These are phyloP conservation scores for Penicillium robsamsonii DNA, from an alignment of 495 filamentous ascomycete species.

Conservation along the genomic window DNA sequence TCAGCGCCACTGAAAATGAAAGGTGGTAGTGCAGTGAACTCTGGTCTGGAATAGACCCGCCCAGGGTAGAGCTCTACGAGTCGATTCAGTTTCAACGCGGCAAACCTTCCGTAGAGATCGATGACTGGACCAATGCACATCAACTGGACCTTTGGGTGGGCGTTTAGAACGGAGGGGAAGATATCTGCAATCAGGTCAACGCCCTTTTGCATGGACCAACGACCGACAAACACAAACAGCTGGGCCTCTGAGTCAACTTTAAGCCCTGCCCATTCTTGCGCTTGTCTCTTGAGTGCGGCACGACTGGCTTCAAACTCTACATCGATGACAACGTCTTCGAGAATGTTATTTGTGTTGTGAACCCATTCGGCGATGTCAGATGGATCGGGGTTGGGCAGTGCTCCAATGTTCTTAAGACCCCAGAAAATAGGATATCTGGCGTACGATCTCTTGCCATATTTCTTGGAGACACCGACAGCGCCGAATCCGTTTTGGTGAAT, in stretches of 20 bases:
- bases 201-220: constrained; percentile 78
- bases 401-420: constrained; percentile 69
- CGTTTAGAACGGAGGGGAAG: constrained; percentile 68
- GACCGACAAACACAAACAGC: constrained; percentile 73
- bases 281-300: constrained; percentile 59
- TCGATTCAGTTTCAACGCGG: constrained; percentile 65
- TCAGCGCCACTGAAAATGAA: constrained; percentile 78
- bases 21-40: constrained; percentile 74
- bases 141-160: constrained; percentile 65
- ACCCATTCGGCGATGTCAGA: constrained; percentile 69
- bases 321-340: constrained; percentile 54
- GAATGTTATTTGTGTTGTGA: constrained; percentile 46
- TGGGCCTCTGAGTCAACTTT: constrained; percentile 66
- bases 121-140: constrained; percentile 73
- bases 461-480: constrained; percentile 72
- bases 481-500: constrained; percentile 73
- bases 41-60: constrained; percentile 70
- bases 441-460: constrained; percentile 74
- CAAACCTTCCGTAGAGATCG: constrained; percentile 76
- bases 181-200: constrained; percentile 78
- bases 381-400: constrained; percentile 73
- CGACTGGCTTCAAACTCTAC: constrained; percentile 55
- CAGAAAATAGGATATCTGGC: constrained; percentile 77
- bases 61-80: constrained; percentile 71
- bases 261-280: constrained; percentile 74